phyloP scores from a whole-genome alignment of 768 basidiomycete genomes.

The Paxillus ammoniavirescens region DNA sequence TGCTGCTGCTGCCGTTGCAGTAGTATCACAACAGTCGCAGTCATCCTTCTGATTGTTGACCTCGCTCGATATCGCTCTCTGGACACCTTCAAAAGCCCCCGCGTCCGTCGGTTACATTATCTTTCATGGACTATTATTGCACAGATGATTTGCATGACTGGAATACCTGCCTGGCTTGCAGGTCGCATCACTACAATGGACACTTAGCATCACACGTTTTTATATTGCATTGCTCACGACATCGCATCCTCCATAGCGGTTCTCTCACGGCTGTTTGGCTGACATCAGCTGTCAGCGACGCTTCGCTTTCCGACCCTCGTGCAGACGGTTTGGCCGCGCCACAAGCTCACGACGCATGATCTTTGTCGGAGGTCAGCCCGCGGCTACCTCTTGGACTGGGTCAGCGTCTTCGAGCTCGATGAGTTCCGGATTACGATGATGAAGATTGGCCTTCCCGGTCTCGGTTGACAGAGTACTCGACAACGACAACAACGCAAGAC shows the following conservation, averaged over 20 bases:
- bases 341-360: conserved; percentile 35
- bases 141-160: conserved; percentile 39
- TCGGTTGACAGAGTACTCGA: conserved; percentile 50
- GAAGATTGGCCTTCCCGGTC: conserved; percentile 52
- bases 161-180: conserved; percentile 57
- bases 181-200: conserved; percentile 55
- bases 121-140: conserved; percentile 37
- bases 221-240: conserved; percentile 46
- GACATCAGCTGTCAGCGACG: conserved; percentile 22
- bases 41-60: conserved; percentile 45
- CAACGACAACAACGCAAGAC: conserved; percentile 73
- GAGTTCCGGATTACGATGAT: conserved; percentile 29
- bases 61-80: conserved; percentile 6
- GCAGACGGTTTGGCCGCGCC: conserved; percentile 54
- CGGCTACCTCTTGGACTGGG: conserved; percentile 32
- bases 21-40: conserved; percentile 44
- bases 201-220: conserved; percentile 36
- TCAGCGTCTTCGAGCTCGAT: conserved; percentile 28
- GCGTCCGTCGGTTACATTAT: conserved; percentile 35
- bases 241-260: conserved; percentile 14
- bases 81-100: conserved; percentile 24
- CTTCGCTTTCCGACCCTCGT: conserved; percentile 14
- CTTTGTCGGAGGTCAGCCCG: conserved; percentile 38
- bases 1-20: conserved; percentile 54
- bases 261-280: conserved; percentile 21